Evolutionary conservation across 768 basidiomycete species (phyloP), one percentile per base, ranked within the genome.

Genomic region (Steccherinum ochraceum): DNA sequence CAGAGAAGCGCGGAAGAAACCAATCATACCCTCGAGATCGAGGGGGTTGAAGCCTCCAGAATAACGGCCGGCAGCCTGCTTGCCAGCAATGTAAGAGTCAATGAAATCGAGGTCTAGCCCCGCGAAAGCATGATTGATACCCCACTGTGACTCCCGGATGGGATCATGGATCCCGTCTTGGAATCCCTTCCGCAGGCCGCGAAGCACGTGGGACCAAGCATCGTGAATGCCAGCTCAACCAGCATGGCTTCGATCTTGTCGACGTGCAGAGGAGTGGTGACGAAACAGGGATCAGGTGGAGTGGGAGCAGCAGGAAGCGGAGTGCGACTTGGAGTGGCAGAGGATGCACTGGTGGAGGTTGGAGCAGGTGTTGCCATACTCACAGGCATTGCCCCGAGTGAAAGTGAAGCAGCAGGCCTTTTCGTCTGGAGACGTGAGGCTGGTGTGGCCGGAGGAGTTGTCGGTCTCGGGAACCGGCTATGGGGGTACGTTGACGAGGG

Each of bases 1-100:
- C 0, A 75, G 77, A 0, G 71, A 70, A 0, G 74, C 65, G 0
- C 52, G 53, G 41, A 77, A 78, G 0, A 66, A 67, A 0, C 76
- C 73, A 24, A 77, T 75, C 7, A 69, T 7, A 2, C 0, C 12
- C 18, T 63, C 57, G 11, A 64, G 49, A 18, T 61, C 57, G 25
- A 1, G 49, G n/a, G 61, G 67, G 0, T 53, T 49, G 55, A 63
- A 73, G 1, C 64, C 55, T 0, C 48, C 26, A 0, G 72, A 63
- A 51, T 72, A 73, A 12, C 64, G 63, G 2, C 65, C 60, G 4
- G 62, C 63, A 0, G 53, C 55, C 0, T 67, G 56, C 50, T 75
- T 67, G 21, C 46, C 30, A 0, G 45, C 11, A 5, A 75, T 73
- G 49, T 75, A 71, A 0, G 48, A 26, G 3, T 59, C 24, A 16